Percentiles rank a stretch among this genome's conserved stretches.
Conservation (phyloP, 768 basidiomycete species). For the Paxillus rubicundulus region DNA sequence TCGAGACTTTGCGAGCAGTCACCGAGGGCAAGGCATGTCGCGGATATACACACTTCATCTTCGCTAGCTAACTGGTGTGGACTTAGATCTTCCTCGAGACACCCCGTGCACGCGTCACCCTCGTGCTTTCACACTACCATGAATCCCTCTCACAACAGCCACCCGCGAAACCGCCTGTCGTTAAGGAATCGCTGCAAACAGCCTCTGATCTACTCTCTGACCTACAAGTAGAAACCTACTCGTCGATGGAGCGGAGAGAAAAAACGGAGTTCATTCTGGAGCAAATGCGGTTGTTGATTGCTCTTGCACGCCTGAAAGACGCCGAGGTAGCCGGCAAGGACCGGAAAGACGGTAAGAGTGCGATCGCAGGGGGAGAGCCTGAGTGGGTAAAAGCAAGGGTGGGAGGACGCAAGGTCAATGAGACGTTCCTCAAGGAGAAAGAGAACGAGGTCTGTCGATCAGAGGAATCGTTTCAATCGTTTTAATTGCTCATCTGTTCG, state of each 20-base stretch:
- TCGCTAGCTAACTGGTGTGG: slow-evolving; percentile 1
- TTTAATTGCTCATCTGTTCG: not conserved
- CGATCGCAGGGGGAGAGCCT: slow-evolving; percentile 68
- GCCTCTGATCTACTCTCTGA: slow-evolving; percentile 93
- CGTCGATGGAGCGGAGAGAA: slow-evolving; percentile 95
- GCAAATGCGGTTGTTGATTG: slow-evolving; percentile 89
- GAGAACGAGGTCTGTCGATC: slow-evolving; percentile 72
- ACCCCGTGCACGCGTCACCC: slow-evolving; percentile 90
- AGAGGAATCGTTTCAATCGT: not conserved
- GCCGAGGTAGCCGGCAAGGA: slow-evolving; percentile 55
- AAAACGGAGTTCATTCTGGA: slow-evolving; percentile 98
- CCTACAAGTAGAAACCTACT: slow-evolving; percentile 98
- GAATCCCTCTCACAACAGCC: slow-evolving; percentile 59
- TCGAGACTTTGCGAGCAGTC: slow-evolving; percentile 85
- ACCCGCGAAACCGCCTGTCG: slow-evolving; percentile 35
- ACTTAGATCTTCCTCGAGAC: slow-evolving; percentile 93
- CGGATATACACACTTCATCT: not conserved
- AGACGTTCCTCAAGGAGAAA: slow-evolving; percentile 85
- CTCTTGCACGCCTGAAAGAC: slow-evolving; percentile 76
- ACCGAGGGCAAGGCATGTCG: slow-evolving; percentile 91
- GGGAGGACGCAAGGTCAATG: slow-evolving; percentile 90
- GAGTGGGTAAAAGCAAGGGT: slow-evolving; percentile 95
- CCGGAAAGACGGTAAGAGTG: slow-evolving; percentile 49
- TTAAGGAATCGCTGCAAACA: slow-evolving; percentile 72
- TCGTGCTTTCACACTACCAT: slow-evolving; percentile 80